A percentile compares a stretch with the other conserved stretches of the same genome.
Conservation (phyloP, 2,329 filamentous ascomycete genomes). For the Fusarium fracticaudum region DNA sequence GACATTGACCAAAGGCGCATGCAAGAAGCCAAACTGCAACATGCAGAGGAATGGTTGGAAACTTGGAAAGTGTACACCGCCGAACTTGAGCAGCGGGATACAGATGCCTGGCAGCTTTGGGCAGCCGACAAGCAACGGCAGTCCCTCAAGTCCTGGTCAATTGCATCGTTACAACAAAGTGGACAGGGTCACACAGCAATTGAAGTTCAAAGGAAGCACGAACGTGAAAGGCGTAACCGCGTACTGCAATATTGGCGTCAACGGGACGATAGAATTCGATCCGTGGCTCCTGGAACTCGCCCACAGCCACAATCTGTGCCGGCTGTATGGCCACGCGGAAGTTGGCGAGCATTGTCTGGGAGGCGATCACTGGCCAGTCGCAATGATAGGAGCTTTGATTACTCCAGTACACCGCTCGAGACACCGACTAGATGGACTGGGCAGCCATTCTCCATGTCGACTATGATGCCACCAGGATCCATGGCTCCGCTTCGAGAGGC, state of each 20-base stretch:
- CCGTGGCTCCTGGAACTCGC: conserved; percentile 1
- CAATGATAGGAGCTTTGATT: conserved; percentile 33
- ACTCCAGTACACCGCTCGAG: conserved; percentile 42
- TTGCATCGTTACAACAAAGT: conserved; percentile 48
- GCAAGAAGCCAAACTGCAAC: conserved; percentile 31
- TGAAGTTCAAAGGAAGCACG: conserved; percentile 46
- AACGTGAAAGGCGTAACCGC: conserved; percentile 46
- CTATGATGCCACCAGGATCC: conserved; percentile 39
- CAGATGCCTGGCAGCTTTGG: conserved; percentile 47
- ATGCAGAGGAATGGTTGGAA: conserved; percentile 33
- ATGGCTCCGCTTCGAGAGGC: conserved; percentile 47
- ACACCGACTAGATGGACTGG: conserved; percentile 61
- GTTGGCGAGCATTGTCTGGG: conserved; percentile 41
- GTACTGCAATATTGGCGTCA: conserved; percentile 47
- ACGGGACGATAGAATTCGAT: conserved; percentile 24
- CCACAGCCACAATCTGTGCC: conserved; percentile 25
- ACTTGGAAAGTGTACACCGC: conserved; percentile 38
- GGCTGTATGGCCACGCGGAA: conserved; percentile 34
- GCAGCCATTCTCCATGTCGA: conserved; percentile 50
- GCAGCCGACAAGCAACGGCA: conserved; percentile 46
- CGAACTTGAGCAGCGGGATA: conserved; percentile 38
- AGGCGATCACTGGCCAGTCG: conserved; percentile 39
- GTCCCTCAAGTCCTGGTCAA: conserved; percentile 50
- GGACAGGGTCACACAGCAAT: conserved; percentile 51
- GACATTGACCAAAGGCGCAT: conserved; percentile 25